Base-by-base conservation (phyloP, 2,329 filamentous ascomycete genomes). In the Claviceps sp. region DNA sequence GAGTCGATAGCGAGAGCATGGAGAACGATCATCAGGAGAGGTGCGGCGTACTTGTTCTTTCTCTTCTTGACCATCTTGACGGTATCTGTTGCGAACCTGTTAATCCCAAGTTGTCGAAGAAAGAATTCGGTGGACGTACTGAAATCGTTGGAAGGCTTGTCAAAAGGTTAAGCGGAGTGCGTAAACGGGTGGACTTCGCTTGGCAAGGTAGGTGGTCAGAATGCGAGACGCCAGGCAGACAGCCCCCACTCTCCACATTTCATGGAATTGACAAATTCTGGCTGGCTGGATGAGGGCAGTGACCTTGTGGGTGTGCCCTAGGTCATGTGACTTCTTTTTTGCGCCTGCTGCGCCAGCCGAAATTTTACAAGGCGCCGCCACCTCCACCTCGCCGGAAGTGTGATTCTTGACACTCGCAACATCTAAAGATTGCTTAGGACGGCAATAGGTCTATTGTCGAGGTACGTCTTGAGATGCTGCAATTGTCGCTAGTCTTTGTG, bases 11-110 rank as follows among this genome's bases (percentile, higher is more conserved):
- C 48, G 50, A 52, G 50, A 51, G 42, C 42, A 5, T 44, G 42
- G 2, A 14, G 5, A 14, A 42, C 47, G 39, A 34, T 34, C 30
- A 34, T 34, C 30, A 11, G 42, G 34, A 42, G 42, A 11, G 16
- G 17, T 1, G 37, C 6, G 11, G 68, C 74, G 65, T 73, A 80
- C 77, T 83, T 83, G 73, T 77, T 79, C 73, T 81, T 80, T 78
- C 80, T 80, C 78, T 84, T 84, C 78, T 84, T 84, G 69, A 82
- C 79, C 80, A 84, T 83, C 63, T 73, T 83, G 72, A 66, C 78
- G 73, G 74, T 78, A 68, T 75, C 73, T 76, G 66, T 56, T 54
- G 62, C 61, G 63, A 61, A 58, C 63, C 56, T 48, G 60, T 68
- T 65, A 67, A 61, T 61, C 58, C 62, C 60, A 62, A 55, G 56